These are phyloP conservation scores for Rosa chinensis DNA, from an alignment of 306 rosid species.

Conservation along the genomic window DNA sequence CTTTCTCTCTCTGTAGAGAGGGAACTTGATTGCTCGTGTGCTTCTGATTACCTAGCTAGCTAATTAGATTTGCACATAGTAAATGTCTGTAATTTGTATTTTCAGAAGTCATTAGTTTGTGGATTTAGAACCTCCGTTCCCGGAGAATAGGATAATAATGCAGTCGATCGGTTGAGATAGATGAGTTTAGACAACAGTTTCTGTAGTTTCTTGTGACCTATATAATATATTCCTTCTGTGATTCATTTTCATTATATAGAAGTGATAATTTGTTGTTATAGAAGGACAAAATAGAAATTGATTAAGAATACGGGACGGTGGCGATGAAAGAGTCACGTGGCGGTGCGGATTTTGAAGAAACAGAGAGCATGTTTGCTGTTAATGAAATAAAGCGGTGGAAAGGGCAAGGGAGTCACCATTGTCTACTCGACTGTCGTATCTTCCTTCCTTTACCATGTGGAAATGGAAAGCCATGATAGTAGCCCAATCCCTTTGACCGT, in stretches of 20 bases:
- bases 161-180: neutral
- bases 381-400: slow-evolving; percentile 18
- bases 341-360: neutral
- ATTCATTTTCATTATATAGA: neutral
- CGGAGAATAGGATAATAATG: slow-evolving; percentile 19
- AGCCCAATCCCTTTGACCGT: neutral
- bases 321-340: slow-evolving; percentile 50
- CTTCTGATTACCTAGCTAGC: slow-evolving; percentile 40
- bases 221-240: neutral
- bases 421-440: neutral
- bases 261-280: neutral
- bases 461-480: neutral
- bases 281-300: neutral
- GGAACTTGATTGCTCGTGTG: slow-evolving; percentile 31
- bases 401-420: slow-evolving; percentile 2
- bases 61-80: slow-evolving; percentile 61
- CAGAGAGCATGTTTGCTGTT: neutral
- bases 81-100: slow-evolving; percentile 40
- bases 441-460: neutral
- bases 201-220: slow-evolving; percentile 19
- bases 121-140: slow-evolving; percentile 25
- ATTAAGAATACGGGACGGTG: neutral
- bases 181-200: neutral
- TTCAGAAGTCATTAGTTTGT: slow-evolving; percentile 29
- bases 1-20: slow-evolving; percentile 16